Conservation (phyloP, 352 stramenopile genomes). For the Pythium brachiatum region DNA sequence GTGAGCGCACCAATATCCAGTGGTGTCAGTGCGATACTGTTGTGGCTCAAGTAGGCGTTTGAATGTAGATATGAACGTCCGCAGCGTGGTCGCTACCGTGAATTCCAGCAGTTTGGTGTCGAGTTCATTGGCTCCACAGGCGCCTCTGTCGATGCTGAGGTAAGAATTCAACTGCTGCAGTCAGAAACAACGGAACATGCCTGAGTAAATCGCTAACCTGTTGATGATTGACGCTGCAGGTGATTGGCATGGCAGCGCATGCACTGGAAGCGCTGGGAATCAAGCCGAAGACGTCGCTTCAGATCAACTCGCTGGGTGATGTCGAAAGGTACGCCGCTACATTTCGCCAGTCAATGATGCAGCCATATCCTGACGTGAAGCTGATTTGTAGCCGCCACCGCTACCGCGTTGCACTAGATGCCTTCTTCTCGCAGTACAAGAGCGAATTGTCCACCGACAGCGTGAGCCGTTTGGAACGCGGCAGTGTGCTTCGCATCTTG, state of each 20-base stretch:
- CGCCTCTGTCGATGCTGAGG: constrained; percentile 77
- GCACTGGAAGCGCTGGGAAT: constrained; percentile 56
- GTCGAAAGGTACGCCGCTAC: constrained; percentile 51
- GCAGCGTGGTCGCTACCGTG: constrained; percentile 80
- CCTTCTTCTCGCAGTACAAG: constrained; percentile 63
- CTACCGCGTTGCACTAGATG: constrained; percentile 66
- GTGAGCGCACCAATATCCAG: constrained; percentile 27
- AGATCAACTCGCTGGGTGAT: constrained; percentile 84
- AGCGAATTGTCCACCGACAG: constrained; percentile 72
- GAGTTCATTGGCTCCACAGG: constrained; percentile 82
- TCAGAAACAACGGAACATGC: not conserved
- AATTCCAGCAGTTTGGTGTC: constrained; percentile 89
- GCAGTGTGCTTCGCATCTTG: constrained; percentile 83
- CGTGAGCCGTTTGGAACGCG: constrained; percentile 68
- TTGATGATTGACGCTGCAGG: constrained; percentile 26
- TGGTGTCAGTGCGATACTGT: too few species aligned
- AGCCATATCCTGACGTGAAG: too few species aligned
- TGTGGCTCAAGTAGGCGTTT: not conserved
- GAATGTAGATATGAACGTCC: constrained; percentile 76
- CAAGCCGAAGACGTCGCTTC: constrained; percentile 52
- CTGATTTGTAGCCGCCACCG: constrained; percentile 41
- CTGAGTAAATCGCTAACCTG: not conserved
- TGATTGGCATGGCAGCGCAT: constrained; percentile 78
- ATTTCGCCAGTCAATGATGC: not conserved
- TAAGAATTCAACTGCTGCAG: constrained; percentile 28